phyloP scores from a whole-genome alignment of 139 green algal genomes.

The Eudorina sp. region DNA sequence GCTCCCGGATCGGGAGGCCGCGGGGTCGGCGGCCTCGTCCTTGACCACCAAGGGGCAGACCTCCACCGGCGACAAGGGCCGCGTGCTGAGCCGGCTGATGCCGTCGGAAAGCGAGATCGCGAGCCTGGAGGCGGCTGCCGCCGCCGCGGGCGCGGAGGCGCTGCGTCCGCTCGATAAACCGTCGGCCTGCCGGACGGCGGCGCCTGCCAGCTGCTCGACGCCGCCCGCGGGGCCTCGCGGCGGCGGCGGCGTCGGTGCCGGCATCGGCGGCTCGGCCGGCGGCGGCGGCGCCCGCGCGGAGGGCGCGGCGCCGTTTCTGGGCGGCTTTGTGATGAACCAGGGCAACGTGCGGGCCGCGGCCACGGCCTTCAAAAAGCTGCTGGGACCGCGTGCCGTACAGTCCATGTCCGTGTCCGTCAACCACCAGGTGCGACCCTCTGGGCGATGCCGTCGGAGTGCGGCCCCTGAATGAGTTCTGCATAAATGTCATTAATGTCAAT shows the following conservation, averaged over 20 bases:
- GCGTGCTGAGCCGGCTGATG: neutral
- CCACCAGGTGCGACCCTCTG: constrained; percentile 20
- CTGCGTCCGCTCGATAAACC: neutral
- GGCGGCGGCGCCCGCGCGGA: neutral
- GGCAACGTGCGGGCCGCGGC: constrained; percentile 5
- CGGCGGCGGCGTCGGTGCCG: neutral
- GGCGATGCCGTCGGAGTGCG: no score
- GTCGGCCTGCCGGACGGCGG: no score
- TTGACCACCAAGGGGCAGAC: neutral
- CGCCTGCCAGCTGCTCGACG: neutral
- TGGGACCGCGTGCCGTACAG: constrained; percentile 20
- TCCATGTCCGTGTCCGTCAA: constrained; percentile 1
- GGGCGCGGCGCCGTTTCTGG: neutral
- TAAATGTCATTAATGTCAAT: no score
- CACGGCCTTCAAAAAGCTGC: neutral
- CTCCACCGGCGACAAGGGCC: neutral
- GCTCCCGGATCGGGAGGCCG: neutral
- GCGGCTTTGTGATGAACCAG: constrained; percentile 2
- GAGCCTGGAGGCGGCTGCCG: neutral
- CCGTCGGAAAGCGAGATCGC: neutral
- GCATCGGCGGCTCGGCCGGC: neutral
- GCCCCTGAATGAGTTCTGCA: no score
- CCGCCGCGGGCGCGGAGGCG: constrained; percentile 3
- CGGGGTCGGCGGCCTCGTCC: neutral
- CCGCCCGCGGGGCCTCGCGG: neutral